Evolutionary conservation across 2,329 filamentous ascomycete genomes (phyloP), one percentile per base, ranked within the genome.

Genomic region (Pyrenophora teres): DNA sequence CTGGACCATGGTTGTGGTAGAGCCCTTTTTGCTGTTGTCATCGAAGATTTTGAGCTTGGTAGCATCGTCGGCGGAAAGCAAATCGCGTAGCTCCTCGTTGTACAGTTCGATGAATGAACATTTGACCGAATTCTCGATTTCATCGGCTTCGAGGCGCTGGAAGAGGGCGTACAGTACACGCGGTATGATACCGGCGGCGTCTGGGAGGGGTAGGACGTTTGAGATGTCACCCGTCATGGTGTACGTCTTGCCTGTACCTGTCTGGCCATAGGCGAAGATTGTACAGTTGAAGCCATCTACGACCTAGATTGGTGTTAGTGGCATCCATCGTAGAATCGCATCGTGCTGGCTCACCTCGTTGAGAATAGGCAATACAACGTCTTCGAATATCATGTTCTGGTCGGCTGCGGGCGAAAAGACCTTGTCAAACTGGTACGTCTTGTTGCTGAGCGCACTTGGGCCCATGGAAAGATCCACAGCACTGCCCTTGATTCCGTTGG

Each of bases 141-240:
- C 77, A 37, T 91, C 88, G 18, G 83, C 76, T 54, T 94, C 89
- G 6, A 99, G 84, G 69, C 90, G 93, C 61, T 84, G 83, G 75
- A 99, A 99, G 0, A 99, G 81, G 0, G 89, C 84, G 67, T 97
- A 88, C 0, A 99, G 79, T 0, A 92, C 91, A 41, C 95, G 87
- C 19, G 95, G 95, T 56, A 99, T 94, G 63, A 99, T 97, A 64
- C 94, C 94, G 23, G 95, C 94, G 33, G 87, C 88, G 69, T 97
- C 94, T 1, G 93, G 93, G 12, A 96, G 81, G 53, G 96, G 86
- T 1, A 93, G 91, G 32, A 92, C 90, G 64, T 97, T 90, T 12
- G 84, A 90, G 85, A 99, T 97, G 73, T 99, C 93, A 48, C 94
- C 94, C 0, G 93, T 96, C 94, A 99, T 99, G 19, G 94, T 99